Evolutionary conservation across 2,329 filamentous ascomycete genomes (phyloP).

Genomic region (Aspergillus sp.): DNA sequence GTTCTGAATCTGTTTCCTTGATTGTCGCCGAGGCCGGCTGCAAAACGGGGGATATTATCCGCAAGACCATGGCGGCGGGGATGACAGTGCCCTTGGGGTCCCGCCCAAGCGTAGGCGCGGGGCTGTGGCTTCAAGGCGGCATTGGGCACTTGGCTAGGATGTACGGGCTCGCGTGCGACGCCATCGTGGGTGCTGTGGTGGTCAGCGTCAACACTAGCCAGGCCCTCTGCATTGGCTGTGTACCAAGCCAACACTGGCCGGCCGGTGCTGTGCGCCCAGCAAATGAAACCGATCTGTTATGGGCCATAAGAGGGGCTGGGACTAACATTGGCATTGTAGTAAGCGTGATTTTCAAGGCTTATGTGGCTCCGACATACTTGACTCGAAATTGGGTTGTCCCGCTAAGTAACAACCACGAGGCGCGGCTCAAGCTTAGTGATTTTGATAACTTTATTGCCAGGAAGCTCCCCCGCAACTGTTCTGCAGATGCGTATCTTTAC

Average conservation of each 20-base stretch:
- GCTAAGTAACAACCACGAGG: conserved; percentile 22
- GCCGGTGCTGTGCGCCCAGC: conserved; percentile 35
- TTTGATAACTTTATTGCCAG: conserved; percentile 32
- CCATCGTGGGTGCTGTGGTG: conserved; percentile 54
- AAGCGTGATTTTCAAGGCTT: conserved; percentile 48
- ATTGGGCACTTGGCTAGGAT: conserved; percentile 54
- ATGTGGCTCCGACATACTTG: conserved; percentile 35
- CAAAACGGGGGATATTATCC: conserved; percentile 50
- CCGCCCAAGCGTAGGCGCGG: conserved; percentile 58
- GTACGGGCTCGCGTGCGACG: conserved; percentile 54
- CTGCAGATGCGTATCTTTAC: conserved; percentile 53
- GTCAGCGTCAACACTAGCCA: conserved; percentile 46
- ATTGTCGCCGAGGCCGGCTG: conserved; percentile 52
- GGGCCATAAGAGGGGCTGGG: conserved; percentile 54
- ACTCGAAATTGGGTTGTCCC: conserved; percentile 37
- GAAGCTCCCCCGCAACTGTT: conserved; percentile 38
- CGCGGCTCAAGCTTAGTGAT: conserved; percentile 29
- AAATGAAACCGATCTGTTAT: conserved; percentile 49
- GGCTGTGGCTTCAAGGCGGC: conserved; percentile 59
- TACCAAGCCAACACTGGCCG: conserved; percentile 44
- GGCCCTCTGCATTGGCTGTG: conserved; percentile 46
- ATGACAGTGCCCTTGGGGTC: conserved; percentile 54
- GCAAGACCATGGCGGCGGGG: conserved; percentile 39
- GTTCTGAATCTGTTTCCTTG: conserved; percentile 22
- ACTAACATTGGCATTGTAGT: conserved; percentile 55